Percentiles rank a stretch among this genome's conserved stretches.
Evolutionary conservation across 371 early-diverging fungal species (phyloP).

Genomic region (Apophysomyces elegans): DNA sequence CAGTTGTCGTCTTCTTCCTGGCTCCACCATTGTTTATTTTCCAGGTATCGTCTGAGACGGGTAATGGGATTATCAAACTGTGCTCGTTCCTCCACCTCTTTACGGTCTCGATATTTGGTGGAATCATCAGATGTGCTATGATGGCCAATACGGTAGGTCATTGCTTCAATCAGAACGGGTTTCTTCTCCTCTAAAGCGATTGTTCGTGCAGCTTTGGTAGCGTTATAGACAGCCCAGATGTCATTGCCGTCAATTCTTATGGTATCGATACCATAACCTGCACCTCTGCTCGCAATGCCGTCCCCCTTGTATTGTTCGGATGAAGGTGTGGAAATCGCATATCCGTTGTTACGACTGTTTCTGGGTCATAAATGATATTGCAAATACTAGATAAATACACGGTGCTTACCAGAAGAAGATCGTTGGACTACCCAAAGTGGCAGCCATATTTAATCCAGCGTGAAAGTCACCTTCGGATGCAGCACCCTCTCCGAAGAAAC

Average conservation of each 20-base stretch:
- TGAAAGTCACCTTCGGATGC: conserved; percentile 99
- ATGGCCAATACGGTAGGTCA: conserved; percentile 97
- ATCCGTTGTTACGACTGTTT: conserved; percentile 94
- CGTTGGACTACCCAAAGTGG: conserved; percentile 88
- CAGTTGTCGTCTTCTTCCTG: conserved; percentile 73
- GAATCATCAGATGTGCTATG: conserved; percentile 98
- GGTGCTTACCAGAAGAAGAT: conserved; percentile 88
- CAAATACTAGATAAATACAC: no score
- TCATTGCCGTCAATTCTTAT: conserved; percentile 98
- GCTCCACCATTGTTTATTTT: conserved; percentile 85
- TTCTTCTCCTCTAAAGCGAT: conserved; percentile 78
- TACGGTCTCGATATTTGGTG: conserved; percentile 80
- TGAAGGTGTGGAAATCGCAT: conserved; percentile 96
- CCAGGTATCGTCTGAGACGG: conserved; percentile 89
- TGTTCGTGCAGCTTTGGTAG: conserved; percentile 82
- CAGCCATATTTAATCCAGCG: conserved; percentile 96
- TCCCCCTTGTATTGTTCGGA: conserved; percentile 97
- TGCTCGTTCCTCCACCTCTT: conserved; percentile 87
- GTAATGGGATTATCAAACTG: conserved; percentile 87
- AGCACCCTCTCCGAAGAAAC: conserved; percentile 98
- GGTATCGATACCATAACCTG: conserved; percentile 97
- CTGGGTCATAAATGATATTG: no score
- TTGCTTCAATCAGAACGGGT: conserved; percentile 95
- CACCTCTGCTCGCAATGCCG: conserved; percentile 92
- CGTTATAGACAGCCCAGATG: conserved; percentile 95